Conservation (phyloP, 2,329 filamentous ascomycete species). For the Alternaria rosae region DNA sequence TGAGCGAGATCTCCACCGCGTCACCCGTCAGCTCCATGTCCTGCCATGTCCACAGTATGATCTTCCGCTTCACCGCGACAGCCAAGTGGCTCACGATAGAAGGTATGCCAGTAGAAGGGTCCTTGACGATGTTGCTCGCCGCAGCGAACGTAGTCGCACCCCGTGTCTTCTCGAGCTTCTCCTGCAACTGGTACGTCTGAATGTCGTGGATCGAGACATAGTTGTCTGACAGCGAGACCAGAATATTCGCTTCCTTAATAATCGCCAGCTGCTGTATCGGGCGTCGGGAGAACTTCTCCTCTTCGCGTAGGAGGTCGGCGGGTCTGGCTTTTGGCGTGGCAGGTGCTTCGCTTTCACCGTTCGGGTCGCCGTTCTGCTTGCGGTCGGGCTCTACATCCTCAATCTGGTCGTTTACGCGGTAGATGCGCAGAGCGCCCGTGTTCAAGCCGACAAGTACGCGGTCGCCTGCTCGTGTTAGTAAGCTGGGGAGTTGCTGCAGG, state of each 20-base stretch:
- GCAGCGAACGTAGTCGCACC: conserved; percentile 91
- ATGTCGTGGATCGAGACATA: conserved; percentile 90
- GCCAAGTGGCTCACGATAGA: conserved; percentile 91
- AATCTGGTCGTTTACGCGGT: conserved; percentile 79
- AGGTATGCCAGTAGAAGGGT: conserved; percentile 83
- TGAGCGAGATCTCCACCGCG: conserved; percentile 76
- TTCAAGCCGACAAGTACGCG: conserved; percentile 90
- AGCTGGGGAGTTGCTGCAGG: background rate
- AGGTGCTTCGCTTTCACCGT: conserved; percentile 54
- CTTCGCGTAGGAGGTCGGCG: conserved; percentile 86
- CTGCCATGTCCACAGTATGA: conserved; percentile 94
- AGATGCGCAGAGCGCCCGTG: conserved; percentile 86
- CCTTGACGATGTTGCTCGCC: conserved; percentile 94
- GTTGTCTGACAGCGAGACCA: conserved; percentile 90
- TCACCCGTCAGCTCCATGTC: conserved; percentile 85
- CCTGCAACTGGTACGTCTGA: conserved; percentile 80
- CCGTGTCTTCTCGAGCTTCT: conserved; percentile 81
- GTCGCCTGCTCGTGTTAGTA: conserved; percentile 67
- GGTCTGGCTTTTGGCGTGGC: conserved; percentile 52
- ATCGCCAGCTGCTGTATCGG: conserved; percentile 93
- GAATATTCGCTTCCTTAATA: conserved; percentile 91
- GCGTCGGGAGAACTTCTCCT: conserved; percentile 91
- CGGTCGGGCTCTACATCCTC: conserved; percentile 51
- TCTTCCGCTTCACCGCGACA: conserved; percentile 88
- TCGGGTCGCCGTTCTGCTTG: conserved; percentile 37